Evolutionary conservation across 805 yeast species (phyloP), one percentile per base, ranked within the genome.

Genomic region (Saccharomycopsis javanensis): DNA sequence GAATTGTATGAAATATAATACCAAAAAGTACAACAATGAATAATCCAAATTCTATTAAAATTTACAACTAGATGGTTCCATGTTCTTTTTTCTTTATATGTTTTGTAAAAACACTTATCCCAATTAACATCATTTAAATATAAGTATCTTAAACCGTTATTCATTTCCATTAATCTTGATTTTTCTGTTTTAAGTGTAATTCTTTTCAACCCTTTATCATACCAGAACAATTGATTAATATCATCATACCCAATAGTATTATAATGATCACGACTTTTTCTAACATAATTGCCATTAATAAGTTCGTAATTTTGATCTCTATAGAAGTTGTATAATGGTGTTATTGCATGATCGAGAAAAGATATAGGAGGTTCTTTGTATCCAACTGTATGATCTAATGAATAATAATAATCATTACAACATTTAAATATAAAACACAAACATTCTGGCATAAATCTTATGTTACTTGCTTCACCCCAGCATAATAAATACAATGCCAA

Each of bases 401-500:
- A 76, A 62, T 78, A 79, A 63, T 77, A 85, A 62, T 77, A 77
- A 64, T 86, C 91, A 52, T 79, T 78, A 53, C 95, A 88, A 63
- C 95, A 85, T 65, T 88, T 87, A 72, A 83, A 88, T 27, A 89
- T 79, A 63, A 90, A 89, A 60, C 95, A 88, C 23, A 89, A 67
- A 64, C 96, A 88, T 66, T 89, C 97, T 0, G 97, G 96, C 82
- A 89, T 83, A 64, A 86, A 89, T 61, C 97, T 75, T 2, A 89
- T 67, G 63, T 88, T 90, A 65, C 86, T 88, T 0, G 96, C 89
- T 67, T 89, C 97, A 0, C 96, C 95, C 97, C 97, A 89, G 61
- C 88, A 79, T 56, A 87, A 68, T 11, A 89, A 73, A 65, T 83
- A 90, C 6, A 89, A 69, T 0, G 87, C 81, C 16, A 89, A 62